Base-by-base conservation (phyloP, 2,329 filamentous ascomycete genomes). In the Calonectria honghensis region DNA sequence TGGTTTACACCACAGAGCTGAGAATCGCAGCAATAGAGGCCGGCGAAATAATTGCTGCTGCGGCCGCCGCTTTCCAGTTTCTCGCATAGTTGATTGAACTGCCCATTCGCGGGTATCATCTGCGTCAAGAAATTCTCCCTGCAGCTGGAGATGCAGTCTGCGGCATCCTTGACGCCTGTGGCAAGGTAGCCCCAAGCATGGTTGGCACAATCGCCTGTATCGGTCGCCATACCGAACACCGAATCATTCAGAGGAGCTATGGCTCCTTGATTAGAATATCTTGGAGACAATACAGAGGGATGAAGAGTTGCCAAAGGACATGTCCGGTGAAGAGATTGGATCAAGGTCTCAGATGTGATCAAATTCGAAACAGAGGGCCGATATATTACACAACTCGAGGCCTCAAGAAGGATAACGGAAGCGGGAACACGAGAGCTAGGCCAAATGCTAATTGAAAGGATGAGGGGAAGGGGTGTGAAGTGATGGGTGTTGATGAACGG, bases 21-120 rank as follows among this genome's bases (percentile, higher is more conserved):
- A 64, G 86, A 84, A 79, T 90, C 88, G 80, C 90, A 90, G 81
- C 88, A 89, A 79, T 91, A 91, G 29, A 91, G 82, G 51, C 83
- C 79, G 84, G 85, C 87, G 14, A 91, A 84, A n/a, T 74, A 73
- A 10, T 79, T 66, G 32, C 79, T 78, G 66, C 80, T 78, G 39
- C 81, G 76, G 29, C 74, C 69, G 10, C 73, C 68, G 79, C 81
- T 73, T 76, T 81, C 76, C 6, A 86, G 81, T 7, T 74, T 75
- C 73, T 82, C 74, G 76, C 87, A 88, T 45, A 81, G 80, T 13
- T 77, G 72, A 11, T 74, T 65, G 74, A 85, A 83, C 72, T 82
- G 82, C 75, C 83, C 77, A 68, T 79, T 73, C 31, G 76, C 79
- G 24, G 79, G 78, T 48, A 79, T 70, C 67, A 86, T 70, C 10